These are phyloP conservation scores for Yamadazyma dendronema DNA, from an alignment of 1,139 yeast species.

Conservation along the genomic window DNA sequence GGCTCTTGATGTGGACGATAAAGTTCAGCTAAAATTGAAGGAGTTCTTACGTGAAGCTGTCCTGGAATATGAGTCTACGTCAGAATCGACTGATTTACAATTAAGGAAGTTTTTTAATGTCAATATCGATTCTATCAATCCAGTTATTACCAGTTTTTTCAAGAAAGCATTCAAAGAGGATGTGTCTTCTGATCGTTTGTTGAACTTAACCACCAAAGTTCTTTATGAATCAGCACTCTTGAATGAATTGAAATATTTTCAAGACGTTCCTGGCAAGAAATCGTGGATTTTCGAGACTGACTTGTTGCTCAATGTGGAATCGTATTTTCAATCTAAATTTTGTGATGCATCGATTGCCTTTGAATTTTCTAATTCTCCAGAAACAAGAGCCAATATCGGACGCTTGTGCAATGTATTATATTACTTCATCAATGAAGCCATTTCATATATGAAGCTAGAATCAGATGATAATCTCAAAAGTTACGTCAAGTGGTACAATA, in stretches of 20 bases:
- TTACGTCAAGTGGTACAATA: constrained; percentile 35
- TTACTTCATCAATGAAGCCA: constrained; percentile 38
- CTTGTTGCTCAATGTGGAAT: constrained; percentile 31
- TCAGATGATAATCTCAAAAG: constrained; percentile 20
- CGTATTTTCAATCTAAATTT: constrained; percentile 26
- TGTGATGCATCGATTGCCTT: constrained; percentile 11
- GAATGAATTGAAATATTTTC: constrained; percentile 35
- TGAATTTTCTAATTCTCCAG: constrained; percentile 13
- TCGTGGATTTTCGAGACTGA: constrained; percentile 44
- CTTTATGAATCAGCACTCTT: constrained; percentile 43
- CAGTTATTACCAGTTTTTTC: constrained; percentile 30
- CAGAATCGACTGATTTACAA: constrained; percentile 9
- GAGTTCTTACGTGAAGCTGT: constrained; percentile 11
- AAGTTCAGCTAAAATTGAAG: constrained; percentile 12
- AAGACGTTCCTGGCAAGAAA: constrained; percentile 18
- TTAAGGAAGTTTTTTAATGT: constrained; percentile 27
- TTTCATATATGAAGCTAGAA: constrained; percentile 32
- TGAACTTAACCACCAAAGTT: constrained; percentile 34
- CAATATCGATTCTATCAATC: constrained; percentile 33
- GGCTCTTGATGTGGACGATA: constrained; percentile 23
- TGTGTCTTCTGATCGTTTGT: constrained; percentile 23
- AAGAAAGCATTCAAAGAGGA: constrained; percentile 21
- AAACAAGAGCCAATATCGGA: constrained; percentile 17
- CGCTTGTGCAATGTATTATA: constrained; percentile 33
- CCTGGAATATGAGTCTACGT: constrained; percentile 3